Conservation (phyloP, 371 early-diverging fungal genomes). For the Mucor saturninus region DNA sequence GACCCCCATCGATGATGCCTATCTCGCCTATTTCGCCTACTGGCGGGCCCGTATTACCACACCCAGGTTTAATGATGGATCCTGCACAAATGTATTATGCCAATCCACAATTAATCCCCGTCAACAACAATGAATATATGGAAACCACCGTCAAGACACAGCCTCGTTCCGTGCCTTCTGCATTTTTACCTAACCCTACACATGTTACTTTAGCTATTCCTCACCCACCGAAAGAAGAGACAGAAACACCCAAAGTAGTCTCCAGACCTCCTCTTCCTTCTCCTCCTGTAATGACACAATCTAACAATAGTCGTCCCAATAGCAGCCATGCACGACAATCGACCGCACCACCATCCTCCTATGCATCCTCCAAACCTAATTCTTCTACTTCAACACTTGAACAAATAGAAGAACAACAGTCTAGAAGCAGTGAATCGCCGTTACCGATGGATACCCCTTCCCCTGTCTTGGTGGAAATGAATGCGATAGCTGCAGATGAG, state of each 20-base stretch:
- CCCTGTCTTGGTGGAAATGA: background rate
- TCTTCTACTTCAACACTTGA: background rate
- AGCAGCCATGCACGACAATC: constrained; percentile 1
- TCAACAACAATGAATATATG: background rate
- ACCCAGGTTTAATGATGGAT: constrained; percentile 31
- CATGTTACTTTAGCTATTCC: constrained; percentile 6
- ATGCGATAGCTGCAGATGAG: constrained; percentile 1
- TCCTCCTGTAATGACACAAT: background rate
- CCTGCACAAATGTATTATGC: constrained; percentile 26
- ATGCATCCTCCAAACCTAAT: constrained; percentile 10
- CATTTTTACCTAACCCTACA: constrained; percentile 15
- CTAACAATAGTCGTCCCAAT: constrained; percentile 11
- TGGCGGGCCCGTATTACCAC: constrained; percentile 26
- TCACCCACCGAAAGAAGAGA: constrained; percentile 4
- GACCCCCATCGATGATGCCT: constrained; percentile 8
- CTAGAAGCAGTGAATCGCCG: background rate
- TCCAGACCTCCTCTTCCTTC: constrained; percentile 3
- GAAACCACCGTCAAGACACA: background rate
- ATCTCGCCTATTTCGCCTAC: background rate
- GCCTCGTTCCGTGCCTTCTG: constrained; percentile 7
- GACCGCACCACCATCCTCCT: constrained; percentile 9
- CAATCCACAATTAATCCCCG: constrained; percentile 1
- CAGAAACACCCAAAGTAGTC: constrained; percentile 1
- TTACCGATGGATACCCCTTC: background rate
- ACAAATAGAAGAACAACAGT: background rate